Evolutionary conservation across 1,284 basidiomycete species (phyloP), one percentile per base, ranked within the genome.

Genomic region (Anthracocystis setariae): DNA sequence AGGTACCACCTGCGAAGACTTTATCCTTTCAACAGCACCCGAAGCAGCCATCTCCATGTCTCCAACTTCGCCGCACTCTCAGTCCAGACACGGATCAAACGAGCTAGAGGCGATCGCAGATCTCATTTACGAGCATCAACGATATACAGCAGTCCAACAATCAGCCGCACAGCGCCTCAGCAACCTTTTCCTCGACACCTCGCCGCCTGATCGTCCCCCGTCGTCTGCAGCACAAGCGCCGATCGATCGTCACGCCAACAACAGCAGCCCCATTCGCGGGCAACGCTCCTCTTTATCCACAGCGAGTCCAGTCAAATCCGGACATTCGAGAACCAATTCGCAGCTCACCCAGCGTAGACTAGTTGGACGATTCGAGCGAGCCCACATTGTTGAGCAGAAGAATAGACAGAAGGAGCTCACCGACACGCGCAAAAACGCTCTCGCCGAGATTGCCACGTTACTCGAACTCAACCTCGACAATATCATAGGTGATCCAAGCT

Each of bases 1-100:
- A 29, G 78, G 78, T 10, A 74, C 74, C 21, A 72, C 64, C 8
- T 78, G 77, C 58, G 74, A 80, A 42, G 76, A 78, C 50, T 77
- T 80, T 42, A 71, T 80, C 54, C 53, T 80, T 2, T 77, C 78
- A 12, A 58, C 68, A 12, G 73, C 75, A 5, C 68, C 70, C 7
- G 61, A 70, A 15, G 64, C 65, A 20, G 58, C 47, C 18, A 51
- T 44, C 15, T 59, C 57, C 3, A 5, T 23, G 9, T 32, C 59
- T 2, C 15, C 48, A 8, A 21, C n/a, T 3, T 24, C 33, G 17
- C 25, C 8, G 15, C 52, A 44, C 18, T 25, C 5, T 10, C n/a
- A 15, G 4, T n/a, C 45, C 25, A 49, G 39, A 18, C 33, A 42
- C 9, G 59, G 56, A 8, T 50, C 57, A 8, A 58, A 55, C n/a